Conservation (phyloP, 2,329 filamentous ascomycete genomes). For the Apiospora pterosperma region DNA sequence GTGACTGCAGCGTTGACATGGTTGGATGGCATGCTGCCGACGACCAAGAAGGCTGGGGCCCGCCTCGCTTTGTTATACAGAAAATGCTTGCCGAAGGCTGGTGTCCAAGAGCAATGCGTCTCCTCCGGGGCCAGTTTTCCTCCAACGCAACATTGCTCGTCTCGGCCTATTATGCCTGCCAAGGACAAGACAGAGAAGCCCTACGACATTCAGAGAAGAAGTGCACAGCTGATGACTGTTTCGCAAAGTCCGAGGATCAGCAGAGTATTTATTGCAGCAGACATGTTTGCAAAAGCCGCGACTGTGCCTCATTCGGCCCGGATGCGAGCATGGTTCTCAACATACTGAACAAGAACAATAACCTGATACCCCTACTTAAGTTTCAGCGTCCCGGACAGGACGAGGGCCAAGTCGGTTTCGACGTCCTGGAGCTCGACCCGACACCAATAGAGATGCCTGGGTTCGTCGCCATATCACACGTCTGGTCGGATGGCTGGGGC, state of each 20-base stretch:
- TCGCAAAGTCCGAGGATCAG: background rate
- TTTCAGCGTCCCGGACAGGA: no score
- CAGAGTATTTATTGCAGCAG: background rate
- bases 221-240: background rate
- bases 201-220: background rate
- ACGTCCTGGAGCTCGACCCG: no score
- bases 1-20: background rate
- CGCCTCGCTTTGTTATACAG: background rate
- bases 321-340: background rate
- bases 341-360: background rate
- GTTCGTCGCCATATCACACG: constrained; percentile 2
- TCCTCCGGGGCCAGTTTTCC: background rate
- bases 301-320: background rate
- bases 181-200: background rate
- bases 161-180: constrained; percentile 3
- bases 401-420: no score
- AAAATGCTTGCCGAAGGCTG: background rate
- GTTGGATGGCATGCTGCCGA: constrained; percentile 3
- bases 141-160: constrained; percentile 6
- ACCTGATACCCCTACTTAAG: no score
- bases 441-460: no score
- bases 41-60: constrained; percentile 4
- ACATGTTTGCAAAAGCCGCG: background rate
- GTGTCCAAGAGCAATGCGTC: constrained; percentile 2
- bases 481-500: constrained; percentile 5